Percentiles rank a stretch among this genome's conserved stretches.
phyloP scores from a whole-genome alignment of 2,329 filamentous ascomycete species.

The Stagonosporopsis tanaceti region DNA sequence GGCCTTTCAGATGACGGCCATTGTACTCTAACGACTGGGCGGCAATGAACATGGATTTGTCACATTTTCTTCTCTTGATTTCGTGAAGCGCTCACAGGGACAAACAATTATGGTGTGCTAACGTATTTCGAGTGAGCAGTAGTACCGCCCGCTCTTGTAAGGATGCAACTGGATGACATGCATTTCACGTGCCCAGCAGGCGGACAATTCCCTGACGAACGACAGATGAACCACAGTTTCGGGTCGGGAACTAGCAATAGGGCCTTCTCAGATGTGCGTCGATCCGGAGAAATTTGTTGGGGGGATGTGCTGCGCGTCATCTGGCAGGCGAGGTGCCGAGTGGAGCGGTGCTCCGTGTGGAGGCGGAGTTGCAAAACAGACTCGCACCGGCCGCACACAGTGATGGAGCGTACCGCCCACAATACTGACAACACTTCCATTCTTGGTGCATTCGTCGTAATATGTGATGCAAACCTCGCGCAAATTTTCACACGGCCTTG shows the following conservation, averaged over 20 bases:
- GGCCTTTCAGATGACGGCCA: slow-evolving; percentile 41
- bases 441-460: background rate
- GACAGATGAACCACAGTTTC: background rate
- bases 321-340: slow-evolving; percentile 35
- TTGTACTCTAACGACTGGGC: slow-evolving; percentile 39
- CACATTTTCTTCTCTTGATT: background rate
- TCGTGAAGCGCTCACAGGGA: background rate
- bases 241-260: background rate
- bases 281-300: slow-evolving; percentile 38
- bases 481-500: background rate
- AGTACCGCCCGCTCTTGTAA: background rate
- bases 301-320: slow-evolving; percentile 31
- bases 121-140: background rate
- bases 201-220: background rate
- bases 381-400: slow-evolving; percentile 9
- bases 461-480: background rate
- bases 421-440: background rate
- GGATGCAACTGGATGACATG: background rate
- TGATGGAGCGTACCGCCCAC: background rate
- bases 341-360: slow-evolving; percentile 26
- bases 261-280: slow-evolving; percentile 23
- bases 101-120: background rate
- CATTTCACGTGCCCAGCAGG: background rate
- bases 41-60: slow-evolving; percentile 22
- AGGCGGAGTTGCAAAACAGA: slow-evolving; percentile 23